A percentile compares a stretch with the other conserved stretches of the same genome.
Conservation (phyloP, 306 rosid genomes). For the Mimosa pudica region DNA sequence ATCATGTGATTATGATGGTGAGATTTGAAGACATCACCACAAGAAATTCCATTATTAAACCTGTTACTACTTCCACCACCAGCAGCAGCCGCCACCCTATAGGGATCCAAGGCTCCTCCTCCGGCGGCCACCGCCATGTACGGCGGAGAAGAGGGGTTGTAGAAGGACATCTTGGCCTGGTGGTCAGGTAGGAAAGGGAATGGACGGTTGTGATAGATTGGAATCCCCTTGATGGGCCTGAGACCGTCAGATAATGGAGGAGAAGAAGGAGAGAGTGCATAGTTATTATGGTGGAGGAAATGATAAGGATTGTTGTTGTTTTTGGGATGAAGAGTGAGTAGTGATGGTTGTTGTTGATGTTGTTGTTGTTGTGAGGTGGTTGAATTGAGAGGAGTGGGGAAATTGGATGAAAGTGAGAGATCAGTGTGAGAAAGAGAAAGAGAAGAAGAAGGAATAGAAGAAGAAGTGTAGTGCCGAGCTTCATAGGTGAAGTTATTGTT, state of each 20-base stretch:
- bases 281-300: constrained; percentile 30
- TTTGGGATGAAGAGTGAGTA: not conserved
- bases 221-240: constrained; percentile 87
- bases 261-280: constrained; percentile 38
- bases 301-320: constrained; percentile 31
- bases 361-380: not conserved
- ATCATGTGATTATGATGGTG: constrained; percentile 45
- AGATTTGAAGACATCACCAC: constrained; percentile 47
- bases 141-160: constrained; percentile 42
- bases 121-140: constrained; percentile 13
- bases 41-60: constrained; percentile 45
- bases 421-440: constrained; percentile 53
- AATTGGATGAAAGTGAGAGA: constrained; percentile 71
- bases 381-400: constrained; percentile 6
- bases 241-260: constrained; percentile 42
- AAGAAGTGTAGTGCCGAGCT: not conserved
- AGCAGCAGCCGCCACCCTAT: constrained; percentile 34
- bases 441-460: not conserved
- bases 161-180: constrained; percentile 53
- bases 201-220: constrained; percentile 82
- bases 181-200: constrained; percentile 68
- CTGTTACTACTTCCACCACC: constrained; percentile 14
- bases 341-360: not conserved
- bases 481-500: not conserved
- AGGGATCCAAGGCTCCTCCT: constrained; percentile 47